Evolutionary conservation across 805 yeast genomes (phyloP).

Genomic region (Lipomyces lipofer): DNA sequence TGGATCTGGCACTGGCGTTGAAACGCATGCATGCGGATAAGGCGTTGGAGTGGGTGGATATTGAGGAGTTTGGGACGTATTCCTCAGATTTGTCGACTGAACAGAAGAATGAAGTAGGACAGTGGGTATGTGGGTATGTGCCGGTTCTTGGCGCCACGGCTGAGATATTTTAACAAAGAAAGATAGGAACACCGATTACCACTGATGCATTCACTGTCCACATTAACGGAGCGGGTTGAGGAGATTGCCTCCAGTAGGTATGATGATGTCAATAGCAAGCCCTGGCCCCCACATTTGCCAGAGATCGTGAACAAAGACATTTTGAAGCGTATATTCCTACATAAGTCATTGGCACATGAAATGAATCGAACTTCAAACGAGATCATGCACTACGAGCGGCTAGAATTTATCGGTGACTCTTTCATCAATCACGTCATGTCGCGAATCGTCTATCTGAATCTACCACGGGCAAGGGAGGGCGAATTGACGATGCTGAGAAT

Average conservation of each 20-base stretch:
- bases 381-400: slow-evolving; percentile 46
- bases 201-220: slow-evolving; percentile 16
- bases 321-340: slow-evolving; percentile 72
- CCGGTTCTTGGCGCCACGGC: too few species aligned
- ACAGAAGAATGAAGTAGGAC: neutral
- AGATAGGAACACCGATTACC: slow-evolving; percentile 15
- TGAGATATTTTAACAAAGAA: too few species aligned
- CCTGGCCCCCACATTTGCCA: slow-evolving; percentile 72
- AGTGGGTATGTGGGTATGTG: slow-evolving; percentile 12
- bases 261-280: neutral
- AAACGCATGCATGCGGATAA: slow-evolving; percentile 19
- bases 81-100: slow-evolving; percentile 1
- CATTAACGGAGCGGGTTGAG: slow-evolving; percentile 10
- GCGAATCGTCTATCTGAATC: slow-evolving; percentile 59
- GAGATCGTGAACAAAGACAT: slow-evolving; percentile 59
- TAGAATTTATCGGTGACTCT: slow-evolving; percentile 31
- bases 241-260: neutral
- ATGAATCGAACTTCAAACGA: slow-evolving; percentile 34
- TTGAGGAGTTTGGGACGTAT: slow-evolving; percentile 2
- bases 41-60: slow-evolving; percentile 16
- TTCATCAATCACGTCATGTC: slow-evolving; percentile 56
- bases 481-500: slow-evolving; percentile 70
- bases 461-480: slow-evolving; percentile 77
- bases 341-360: slow-evolving; percentile 68
- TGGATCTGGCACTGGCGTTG: slow-evolving; percentile 22